phyloP scores from a whole-genome alignment of 805 yeast species.

The Candida patagonica region DNA sequence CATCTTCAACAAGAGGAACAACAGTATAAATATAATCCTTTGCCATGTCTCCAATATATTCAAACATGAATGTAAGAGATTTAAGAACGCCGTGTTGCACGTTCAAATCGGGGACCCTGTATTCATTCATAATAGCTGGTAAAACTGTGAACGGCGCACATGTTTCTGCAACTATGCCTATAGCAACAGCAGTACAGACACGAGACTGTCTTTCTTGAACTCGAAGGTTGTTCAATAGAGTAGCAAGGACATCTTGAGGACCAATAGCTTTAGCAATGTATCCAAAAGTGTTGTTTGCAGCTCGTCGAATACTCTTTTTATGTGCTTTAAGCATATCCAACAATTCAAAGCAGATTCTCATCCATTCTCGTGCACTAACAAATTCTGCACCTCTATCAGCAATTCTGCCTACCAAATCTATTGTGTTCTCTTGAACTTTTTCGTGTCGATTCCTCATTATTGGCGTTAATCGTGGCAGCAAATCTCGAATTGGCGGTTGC shows the following conservation, averaged over 20 bases:
- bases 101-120: conserved; percentile 80
- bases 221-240: conserved; percentile 70
- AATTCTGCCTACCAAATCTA: conserved; percentile 69
- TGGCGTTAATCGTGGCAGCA: conserved; percentile 84
- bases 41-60: conserved; percentile 75
- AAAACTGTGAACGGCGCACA: conserved; percentile 89
- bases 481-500: conserved; percentile 75
- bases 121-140: conserved; percentile 94
- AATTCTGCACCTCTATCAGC: conserved; percentile 74
- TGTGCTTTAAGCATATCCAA: conserved; percentile 81
- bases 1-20: conserved; percentile 76
- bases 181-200: conserved; percentile 96
- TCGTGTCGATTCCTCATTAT: conserved; percentile 83
- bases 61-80: conserved; percentile 84
- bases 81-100: conserved; percentile 94
- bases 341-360: conserved; percentile 87
- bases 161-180: conserved; percentile 89
- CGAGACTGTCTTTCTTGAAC: conserved; percentile 95
- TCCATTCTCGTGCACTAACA: conserved; percentile 92
- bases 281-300: conserved; percentile 89
- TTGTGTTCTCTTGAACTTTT: conserved; percentile 78
- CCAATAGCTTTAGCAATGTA: conserved; percentile 87
- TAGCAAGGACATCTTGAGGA: conserved; percentile 86
- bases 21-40: conserved; percentile 75
- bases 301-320: conserved; percentile 62